phyloP scores from a whole-genome alignment of 345 rosid species.

The Ricinus communis region DNA sequence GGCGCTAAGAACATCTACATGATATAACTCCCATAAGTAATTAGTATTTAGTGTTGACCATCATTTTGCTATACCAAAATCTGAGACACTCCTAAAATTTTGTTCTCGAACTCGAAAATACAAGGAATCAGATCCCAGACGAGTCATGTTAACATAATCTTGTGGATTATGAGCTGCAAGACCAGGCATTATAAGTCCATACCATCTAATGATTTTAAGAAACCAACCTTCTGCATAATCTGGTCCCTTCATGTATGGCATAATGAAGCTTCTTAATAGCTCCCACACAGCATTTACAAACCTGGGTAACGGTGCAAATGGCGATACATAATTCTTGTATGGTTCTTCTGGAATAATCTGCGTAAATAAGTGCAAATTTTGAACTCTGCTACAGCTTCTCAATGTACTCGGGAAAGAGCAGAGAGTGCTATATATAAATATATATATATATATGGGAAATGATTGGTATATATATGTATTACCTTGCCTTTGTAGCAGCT shows the following conservation, averaged over 20 bases:
- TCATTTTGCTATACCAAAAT: neutral
- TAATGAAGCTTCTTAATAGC: slow-evolving; percentile 14
- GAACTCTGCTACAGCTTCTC: no score
- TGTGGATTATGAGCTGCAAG: slow-evolving; percentile 11
- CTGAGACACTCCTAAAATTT: neutral
- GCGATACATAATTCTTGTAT: slow-evolving; percentile 9
- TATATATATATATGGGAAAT: no score
- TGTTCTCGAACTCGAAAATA: neutral
- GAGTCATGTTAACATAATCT: slow-evolving; percentile 16
- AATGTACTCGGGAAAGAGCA: no score
- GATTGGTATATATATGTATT: neutral
- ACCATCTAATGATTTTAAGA: slow-evolving; percentile 6
- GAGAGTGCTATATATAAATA: no score
- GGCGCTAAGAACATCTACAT: no score
- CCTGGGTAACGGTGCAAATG: slow-evolving; percentile 4
- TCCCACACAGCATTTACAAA: slow-evolving; percentile 14
- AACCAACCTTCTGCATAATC: slow-evolving; percentile 11
- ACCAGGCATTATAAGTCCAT: slow-evolving; percentile 18
- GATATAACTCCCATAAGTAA: no score
- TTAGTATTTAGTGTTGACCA: no score
- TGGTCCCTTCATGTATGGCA: slow-evolving; percentile 2
- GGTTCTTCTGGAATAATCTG: slow-evolving; percentile 17
- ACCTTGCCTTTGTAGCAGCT: slow-evolving; percentile 60
- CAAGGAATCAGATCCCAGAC: slow-evolving; percentile 11
- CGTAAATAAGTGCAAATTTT: neutral